Base-by-base conservation (phyloP, 176 grass and related monocot genomes). In the Triticum monococcum region DNA sequence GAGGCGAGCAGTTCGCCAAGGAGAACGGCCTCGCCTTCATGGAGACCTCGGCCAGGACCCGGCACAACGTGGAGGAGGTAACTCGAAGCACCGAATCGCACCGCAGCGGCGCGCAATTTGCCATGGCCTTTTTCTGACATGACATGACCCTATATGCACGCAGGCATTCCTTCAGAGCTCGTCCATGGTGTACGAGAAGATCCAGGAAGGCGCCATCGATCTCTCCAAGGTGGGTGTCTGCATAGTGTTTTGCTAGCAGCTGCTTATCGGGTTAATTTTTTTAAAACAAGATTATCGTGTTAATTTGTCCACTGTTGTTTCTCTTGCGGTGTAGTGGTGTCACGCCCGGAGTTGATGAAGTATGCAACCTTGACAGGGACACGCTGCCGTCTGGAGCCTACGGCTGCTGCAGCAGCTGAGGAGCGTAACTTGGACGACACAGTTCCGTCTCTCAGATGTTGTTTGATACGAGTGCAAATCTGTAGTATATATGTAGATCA, bases 31-130 rank as follows among this genome's bases (percentile, higher is more conserved):
- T 93, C 20, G 83, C 90, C 35, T 93, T 93, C 71, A 86, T 93
- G 37, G 92, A 93, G 75, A 86, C 92, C 7, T 93, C 92, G 28
- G 92, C 92, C 22, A 93, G 86, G 68, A 91, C 89, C 38, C 65
- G 66, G n/a, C 89, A 93, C 38, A 93, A 91, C 48, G 86, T 93
- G 12, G 92, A 91, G 68, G 83, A 93, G 86, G 92, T 93, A 88
- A 59, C 50, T 38, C 67, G 24, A 61, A 18, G 17, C 17, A 31
- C 56, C 52, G 33, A 65, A 54, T 52, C 14, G 14, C 4, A 16
- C 0, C 36, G 32, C 45, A 3, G 31, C 8, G 65, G 65, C 8
- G 65, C 33, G 2, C n/a, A 75, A 33, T 56, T 54, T 0, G 36
- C 31, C 81, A 35, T 74, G 40, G 71, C 71, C 7, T 59, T 46